Conservation (phyloP, 2,329 filamentous ascomycete genomes). For the Orbilia brochopaga region DNA sequence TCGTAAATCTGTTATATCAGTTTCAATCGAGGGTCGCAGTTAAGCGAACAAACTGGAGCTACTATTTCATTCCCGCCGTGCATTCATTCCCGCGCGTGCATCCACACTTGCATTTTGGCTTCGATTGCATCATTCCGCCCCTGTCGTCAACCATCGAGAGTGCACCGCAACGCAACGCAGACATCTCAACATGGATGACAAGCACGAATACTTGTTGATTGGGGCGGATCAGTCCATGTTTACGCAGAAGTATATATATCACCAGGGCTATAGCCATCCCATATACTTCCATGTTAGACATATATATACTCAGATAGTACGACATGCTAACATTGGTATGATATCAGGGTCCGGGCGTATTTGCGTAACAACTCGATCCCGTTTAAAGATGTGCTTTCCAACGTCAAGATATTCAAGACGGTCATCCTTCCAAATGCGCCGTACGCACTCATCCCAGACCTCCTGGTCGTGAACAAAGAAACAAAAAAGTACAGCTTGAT, state of each 20-base stretch:
- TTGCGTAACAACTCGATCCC: slow-evolving; percentile 39
- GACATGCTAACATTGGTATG: background rate
- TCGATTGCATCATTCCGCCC: slow-evolving; percentile 3
- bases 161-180: background rate
- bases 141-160: background rate
- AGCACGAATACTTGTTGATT: slow-evolving; percentile 39
- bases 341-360: slow-evolving; percentile 35
- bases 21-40: too few species aligned
- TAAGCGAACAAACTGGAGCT: too few species aligned
- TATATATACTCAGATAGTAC: slow-evolving; percentile 3
- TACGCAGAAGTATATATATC: slow-evolving; percentile 36
- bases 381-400: slow-evolving; percentile 38
- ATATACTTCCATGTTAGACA: background rate
- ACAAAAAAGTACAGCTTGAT: slow-evolving; percentile 32
- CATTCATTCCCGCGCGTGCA: background rate
- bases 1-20: too few species aligned
- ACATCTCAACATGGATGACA: slow-evolving; percentile 3
- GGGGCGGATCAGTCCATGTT: slow-evolving; percentile 45
- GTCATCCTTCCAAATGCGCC: slow-evolving; percentile 39
- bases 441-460: slow-evolving; percentile 34
- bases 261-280: background rate
- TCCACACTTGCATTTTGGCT: background rate
- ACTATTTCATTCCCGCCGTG: background rate
- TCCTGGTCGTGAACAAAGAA: slow-evolving; percentile 30
- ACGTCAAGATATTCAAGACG: slow-evolving; percentile 29